Evolutionary conservation across 2,329 filamentous ascomycete genomes (phyloP).

Genomic region (Furcasterigmium furcatum): DNA sequence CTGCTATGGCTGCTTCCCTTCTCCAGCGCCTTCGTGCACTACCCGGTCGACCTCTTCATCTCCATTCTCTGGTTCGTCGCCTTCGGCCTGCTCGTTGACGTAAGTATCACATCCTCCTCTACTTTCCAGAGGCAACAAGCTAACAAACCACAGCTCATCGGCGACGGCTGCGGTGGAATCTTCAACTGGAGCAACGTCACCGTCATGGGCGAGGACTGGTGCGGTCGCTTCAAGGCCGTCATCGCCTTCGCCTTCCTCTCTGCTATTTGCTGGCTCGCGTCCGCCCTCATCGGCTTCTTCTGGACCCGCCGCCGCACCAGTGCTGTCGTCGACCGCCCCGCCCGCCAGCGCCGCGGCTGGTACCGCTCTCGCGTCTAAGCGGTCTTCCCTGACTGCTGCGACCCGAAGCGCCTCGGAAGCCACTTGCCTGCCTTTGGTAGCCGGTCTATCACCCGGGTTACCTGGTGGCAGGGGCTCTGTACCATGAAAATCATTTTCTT

Average conservation of each 20-base stretch:
- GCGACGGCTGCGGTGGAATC: conserved; percentile 48
- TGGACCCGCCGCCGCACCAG: conserved; percentile 44
- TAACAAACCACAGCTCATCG: conserved; percentile 28
- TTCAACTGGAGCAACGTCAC: conserved; percentile 59
- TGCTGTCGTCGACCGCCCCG: conserved; percentile 15
- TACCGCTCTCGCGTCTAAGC: conserved; percentile 38
- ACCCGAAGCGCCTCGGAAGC: not conserved
- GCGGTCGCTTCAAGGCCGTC: conserved; percentile 66
- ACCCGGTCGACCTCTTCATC: conserved; percentile 67
- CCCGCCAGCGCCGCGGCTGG: conserved; percentile 33
- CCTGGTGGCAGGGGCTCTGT: no score
- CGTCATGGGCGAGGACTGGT: conserved; percentile 45
- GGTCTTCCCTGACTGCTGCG: not conserved
- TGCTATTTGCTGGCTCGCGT: conserved; percentile 67
- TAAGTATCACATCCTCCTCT: conserved; percentile 29
- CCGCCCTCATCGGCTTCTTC: conserved; percentile 53
- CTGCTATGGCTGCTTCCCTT: conserved; percentile 74
- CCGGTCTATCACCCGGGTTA: no score
- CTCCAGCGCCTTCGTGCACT: conserved; percentile 63
- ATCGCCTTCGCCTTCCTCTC: conserved; percentile 72
- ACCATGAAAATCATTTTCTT: not conserved
- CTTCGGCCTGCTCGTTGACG: conserved; percentile 64
- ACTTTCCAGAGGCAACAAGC: conserved; percentile 1
- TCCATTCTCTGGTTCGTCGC: conserved; percentile 67
- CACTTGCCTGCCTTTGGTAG: no score